A percentile compares a stretch with the other conserved stretches of the same genome.
These are phyloP conservation scores for Tricholoma matsutake DNA, from an alignment of 768 basidiomycete genomes.

Conservation along the genomic window DNA sequence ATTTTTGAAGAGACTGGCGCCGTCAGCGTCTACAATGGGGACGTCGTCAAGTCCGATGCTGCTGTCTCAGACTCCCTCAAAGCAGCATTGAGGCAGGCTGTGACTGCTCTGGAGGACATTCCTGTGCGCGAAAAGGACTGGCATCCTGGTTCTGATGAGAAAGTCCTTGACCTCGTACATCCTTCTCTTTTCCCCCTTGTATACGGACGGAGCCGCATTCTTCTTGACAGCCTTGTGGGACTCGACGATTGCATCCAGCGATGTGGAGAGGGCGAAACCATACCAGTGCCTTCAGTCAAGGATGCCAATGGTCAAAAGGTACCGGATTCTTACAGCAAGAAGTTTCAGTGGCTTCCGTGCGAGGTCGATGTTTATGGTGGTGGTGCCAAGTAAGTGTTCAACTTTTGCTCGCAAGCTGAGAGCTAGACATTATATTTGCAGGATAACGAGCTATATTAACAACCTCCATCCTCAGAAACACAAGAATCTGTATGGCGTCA, in stretches of 20 bases:
- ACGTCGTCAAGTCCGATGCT: conserved; percentile 26
- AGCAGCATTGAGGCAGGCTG: conserved; percentile 16
- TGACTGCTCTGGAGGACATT: conserved; percentile 29
- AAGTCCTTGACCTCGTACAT: conserved; percentile 42
- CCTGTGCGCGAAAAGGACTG: conserved; percentile 35
- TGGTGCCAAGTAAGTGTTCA: conserved; percentile 5
- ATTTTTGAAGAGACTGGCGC: conserved; percentile 10
- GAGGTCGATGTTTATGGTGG: conserved; percentile 9
- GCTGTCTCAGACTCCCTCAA: conserved; percentile 20
- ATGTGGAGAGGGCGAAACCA: conserved; percentile 12
- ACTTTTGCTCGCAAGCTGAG: background rate
- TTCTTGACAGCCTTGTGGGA: conserved; percentile 6
- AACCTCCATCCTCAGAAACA: conserved; percentile 32
- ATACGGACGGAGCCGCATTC: conserved; percentile 25
- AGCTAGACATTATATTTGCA: conserved; percentile 1
- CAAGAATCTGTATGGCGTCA: conserved; percentile 19
- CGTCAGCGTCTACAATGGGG: conserved; percentile 16
- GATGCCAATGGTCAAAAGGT: conserved; percentile 1
- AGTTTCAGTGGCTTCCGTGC: background rate
- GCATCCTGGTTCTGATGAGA: conserved; percentile 38
- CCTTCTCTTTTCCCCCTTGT: conserved; percentile 37
- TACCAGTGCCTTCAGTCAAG: conserved; percentile 14
- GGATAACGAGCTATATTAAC: conserved; percentile 38
- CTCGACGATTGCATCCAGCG: conserved; percentile 15
- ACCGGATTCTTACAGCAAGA: background rate